Conservation (phyloP, 805 yeast genomes). For the Sugiyamaella boreocaroliniensis region DNA sequence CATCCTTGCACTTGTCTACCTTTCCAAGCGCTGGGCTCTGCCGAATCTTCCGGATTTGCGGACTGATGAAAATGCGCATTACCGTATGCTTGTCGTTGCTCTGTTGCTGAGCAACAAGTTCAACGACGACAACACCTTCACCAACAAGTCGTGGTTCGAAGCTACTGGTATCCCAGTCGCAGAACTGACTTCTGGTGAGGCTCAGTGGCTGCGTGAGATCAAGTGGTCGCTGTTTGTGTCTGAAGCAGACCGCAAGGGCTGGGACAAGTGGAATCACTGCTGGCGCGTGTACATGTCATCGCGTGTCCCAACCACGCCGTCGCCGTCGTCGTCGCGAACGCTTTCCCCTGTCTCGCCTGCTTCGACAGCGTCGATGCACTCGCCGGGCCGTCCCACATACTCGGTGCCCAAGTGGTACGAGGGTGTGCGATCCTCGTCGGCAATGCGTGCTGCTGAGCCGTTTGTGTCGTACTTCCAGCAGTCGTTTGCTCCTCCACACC, state of each 20-base stretch:
- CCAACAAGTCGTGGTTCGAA: conserved; percentile 90
- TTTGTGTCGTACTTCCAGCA: conserved; percentile 22
- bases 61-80: conserved; percentile 31
- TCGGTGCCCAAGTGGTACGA: conserved; percentile 26
- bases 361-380: not conserved
- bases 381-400: conserved; percentile 15
- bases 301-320: not conserved
- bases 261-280: conserved; percentile 32
- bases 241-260: conserved; percentile 26
- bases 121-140: conserved; percentile 93
- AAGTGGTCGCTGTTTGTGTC: conserved; percentile 52
- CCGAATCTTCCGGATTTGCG: conserved; percentile 31
- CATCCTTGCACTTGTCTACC: conserved; percentile 68
- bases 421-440: conserved; percentile 7
- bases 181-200: conserved; percentile 61
- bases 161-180: conserved; percentile 76
- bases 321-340: conserved; percentile 3
- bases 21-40: conserved; percentile 52
- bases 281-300: conserved; percentile 19
- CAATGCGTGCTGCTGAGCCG: conserved; percentile 1
- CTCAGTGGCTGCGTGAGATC: conserved; percentile 55
- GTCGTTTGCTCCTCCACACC: conserved; percentile 13
- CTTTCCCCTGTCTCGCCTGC: not conserved
- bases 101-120: conserved; percentile 85
- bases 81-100: conserved; percentile 55